Conservation (phyloP, 2,329 filamentous ascomycete species). For the Ophiosphaerella korrae region DNA sequence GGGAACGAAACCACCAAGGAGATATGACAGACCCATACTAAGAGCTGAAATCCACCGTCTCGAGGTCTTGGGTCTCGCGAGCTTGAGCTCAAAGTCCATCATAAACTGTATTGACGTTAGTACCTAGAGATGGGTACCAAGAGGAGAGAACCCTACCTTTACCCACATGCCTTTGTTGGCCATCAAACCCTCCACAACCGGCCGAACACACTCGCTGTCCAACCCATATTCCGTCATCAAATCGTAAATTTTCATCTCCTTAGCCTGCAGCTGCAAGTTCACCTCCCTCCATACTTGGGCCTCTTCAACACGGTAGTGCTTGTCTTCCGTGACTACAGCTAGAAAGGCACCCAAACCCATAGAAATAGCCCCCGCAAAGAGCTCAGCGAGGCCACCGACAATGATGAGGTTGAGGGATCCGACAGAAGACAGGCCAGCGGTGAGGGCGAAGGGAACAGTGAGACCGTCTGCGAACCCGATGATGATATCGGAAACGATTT, state of each 20-base stretch:
- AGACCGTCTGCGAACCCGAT: constrained; percentile 79
- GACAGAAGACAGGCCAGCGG: constrained; percentile 58
- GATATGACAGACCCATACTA: constrained; percentile 48
- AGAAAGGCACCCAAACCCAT: constrained; percentile 80
- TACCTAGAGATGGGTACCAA: background rate
- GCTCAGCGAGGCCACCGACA: constrained; percentile 72
- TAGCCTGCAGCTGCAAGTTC: constrained; percentile 51
- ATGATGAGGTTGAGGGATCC: constrained; percentile 40
- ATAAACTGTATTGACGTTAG: constrained; percentile 52
- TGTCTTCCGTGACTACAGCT: constrained; percentile 52
- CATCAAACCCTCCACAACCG: constrained; percentile 58
- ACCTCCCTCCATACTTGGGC: constrained; percentile 54
- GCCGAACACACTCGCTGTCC: constrained; percentile 49
- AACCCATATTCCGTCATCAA: constrained; percentile 48
- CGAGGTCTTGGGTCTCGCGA: constrained; percentile 48
- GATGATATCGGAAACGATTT: constrained; percentile 47
- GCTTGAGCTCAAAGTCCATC: constrained; percentile 63
- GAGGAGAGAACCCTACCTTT: constrained; percentile 10
- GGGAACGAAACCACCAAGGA: constrained; percentile 50
- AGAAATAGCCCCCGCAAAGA: constrained; percentile 75
- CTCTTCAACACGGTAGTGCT: constrained; percentile 58
- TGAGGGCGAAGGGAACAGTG: constrained; percentile 79
- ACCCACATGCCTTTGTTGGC: constrained; percentile 57
- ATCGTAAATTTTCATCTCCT: background rate
- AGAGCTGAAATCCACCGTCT: constrained; percentile 55